phyloP scores from a whole-genome alignment of 108 stramenopile genomes.

The Fistulifera solaris region DNA sequence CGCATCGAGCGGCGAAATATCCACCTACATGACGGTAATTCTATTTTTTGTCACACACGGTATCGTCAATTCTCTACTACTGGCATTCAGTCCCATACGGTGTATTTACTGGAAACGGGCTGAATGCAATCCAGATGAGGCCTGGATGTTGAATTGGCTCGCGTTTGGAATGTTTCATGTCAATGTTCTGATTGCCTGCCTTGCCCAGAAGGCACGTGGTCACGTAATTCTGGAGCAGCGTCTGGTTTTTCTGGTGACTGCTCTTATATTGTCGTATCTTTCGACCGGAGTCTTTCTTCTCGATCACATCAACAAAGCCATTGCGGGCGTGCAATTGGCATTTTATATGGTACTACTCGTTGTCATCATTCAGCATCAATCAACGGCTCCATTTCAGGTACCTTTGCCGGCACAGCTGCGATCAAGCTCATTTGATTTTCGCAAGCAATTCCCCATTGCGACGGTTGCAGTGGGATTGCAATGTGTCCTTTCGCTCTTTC shows the following conservation, averaged over 20 bases:
- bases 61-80: slow-evolving; percentile 3
- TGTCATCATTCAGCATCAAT: neutral
- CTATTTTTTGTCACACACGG: slow-evolving; percentile 10
- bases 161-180: slow-evolving; percentile 8
- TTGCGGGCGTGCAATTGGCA: slow-evolving; percentile 1
- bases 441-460: neutral
- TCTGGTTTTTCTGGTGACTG: neutral
- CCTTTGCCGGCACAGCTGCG: slow-evolving; percentile 3
- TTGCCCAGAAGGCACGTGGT: slow-evolving; percentile 1
- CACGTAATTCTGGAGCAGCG: slow-evolving; percentile 1
- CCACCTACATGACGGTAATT: neutral
- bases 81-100: neutral
- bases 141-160: slow-evolving; percentile 9
- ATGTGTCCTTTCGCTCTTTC: slow-evolving; percentile 5
- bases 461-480: slow-evolving; percentile 6
- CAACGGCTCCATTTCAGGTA: neutral
- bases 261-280: slow-evolving; percentile 2
- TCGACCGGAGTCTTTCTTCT: slow-evolving; percentile 7
- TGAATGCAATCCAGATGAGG: slow-evolving; percentile 4
- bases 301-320: slow-evolving; percentile 1
- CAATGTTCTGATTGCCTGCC: neutral
- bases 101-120: neutral
- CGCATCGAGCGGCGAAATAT: too few species aligned
- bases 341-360: slow-evolving; percentile 3
- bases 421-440: slow-evolving; percentile 1